phyloP scores from a whole-genome alignment of 768 basidiomycete genomes.

The Nevesoporus exiguus region DNA sequence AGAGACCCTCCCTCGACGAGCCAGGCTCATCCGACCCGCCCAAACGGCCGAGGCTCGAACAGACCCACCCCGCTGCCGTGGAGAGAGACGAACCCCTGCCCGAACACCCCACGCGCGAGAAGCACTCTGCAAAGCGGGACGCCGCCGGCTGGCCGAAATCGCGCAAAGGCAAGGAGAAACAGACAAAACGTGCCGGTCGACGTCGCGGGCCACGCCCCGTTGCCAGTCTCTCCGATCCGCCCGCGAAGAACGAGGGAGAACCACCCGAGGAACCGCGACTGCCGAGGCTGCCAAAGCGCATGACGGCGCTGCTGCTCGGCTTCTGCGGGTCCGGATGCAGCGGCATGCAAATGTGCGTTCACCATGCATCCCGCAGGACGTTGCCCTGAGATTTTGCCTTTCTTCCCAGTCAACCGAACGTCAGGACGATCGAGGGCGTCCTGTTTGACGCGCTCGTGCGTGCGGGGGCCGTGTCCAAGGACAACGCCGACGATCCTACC shows the following conservation, averaged over 20 bases:
- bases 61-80: not conserved
- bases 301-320: slow-evolving; percentile 80
- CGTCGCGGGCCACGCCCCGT: slow-evolving; percentile 40
- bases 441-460: slow-evolving; percentile 86
- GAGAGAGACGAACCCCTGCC: not conserved
- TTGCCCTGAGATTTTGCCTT: no score
- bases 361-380: no score
- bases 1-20: slow-evolving; percentile 3
- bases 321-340: slow-evolving; percentile 90
- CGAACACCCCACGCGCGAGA: not conserved
- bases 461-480: slow-evolving; percentile 89
- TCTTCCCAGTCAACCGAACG: slow-evolving; percentile 55
- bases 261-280: slow-evolving; percentile 33
- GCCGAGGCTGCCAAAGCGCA: slow-evolving; percentile 74
- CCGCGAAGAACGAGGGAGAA: slow-evolving; percentile 13
- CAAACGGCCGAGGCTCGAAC: slow-evolving; percentile 16
- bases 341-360: slow-evolving; percentile 97
- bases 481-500: slow-evolving; percentile 86
- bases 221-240: slow-evolving; percentile 25
- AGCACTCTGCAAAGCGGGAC: slow-evolving; percentile 17
- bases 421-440: slow-evolving; percentile 84
- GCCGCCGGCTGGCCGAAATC: slow-evolving; percentile 34
- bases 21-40: not conserved
- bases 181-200: slow-evolving; percentile 35
- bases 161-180: slow-evolving; percentile 36